Percentiles rank a stretch among this genome's conserved stretches.
phyloP scores from a whole-genome alignment of 2,329 filamentous ascomycete species.

The Cryoendolithus antarcticus region DNA sequence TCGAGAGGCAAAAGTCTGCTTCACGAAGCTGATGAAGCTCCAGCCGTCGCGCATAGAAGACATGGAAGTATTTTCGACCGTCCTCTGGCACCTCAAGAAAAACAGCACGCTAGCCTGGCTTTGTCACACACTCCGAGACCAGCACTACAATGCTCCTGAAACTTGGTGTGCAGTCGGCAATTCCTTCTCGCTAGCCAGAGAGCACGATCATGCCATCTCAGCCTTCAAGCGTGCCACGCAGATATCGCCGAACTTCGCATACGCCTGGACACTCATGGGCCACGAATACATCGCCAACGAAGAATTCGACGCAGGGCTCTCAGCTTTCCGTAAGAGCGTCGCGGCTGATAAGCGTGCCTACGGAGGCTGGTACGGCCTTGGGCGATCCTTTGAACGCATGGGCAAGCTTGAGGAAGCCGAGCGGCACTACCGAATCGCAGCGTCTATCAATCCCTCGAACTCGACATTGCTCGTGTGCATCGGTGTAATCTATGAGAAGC shows the following conservation, averaged over 20 bases:
- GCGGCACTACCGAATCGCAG: conserved; percentile 78
- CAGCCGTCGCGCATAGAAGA: conserved; percentile 77
- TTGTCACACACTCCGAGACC: conserved; percentile 77
- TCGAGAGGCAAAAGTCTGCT: conserved; percentile 73
- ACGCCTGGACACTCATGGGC: conserved; percentile 88
- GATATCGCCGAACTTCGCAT: conserved; percentile 79
- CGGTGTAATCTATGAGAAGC: conserved; percentile 72
- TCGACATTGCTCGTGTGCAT: conserved; percentile 87
- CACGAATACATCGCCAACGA: conserved; percentile 94
- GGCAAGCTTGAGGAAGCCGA: conserved; percentile 61
- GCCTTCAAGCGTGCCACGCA: conserved; percentile 94
- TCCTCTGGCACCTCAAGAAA: conserved; percentile 92
- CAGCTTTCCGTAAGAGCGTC: conserved; percentile 76
- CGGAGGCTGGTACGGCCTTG: conserved; percentile 94
- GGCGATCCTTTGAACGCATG: conserved; percentile 49
- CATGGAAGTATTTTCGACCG: conserved; percentile 96
- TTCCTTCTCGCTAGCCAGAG: conserved; percentile 79
- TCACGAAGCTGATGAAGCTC: conserved; percentile 63
- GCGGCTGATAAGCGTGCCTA: conserved; percentile 81
- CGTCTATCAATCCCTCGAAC: conserved; percentile 85
- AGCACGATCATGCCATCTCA: conserved; percentile 86
- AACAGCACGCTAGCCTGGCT: conserved; percentile 86
- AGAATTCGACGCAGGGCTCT: conserved; percentile 89
- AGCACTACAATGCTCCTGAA: conserved; percentile 79
- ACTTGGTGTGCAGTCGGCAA: conserved; percentile 95